A percentile compares a stretch with the other conserved stretches of the same genome.
These are phyloP conservation scores for Closterium sp. DNA, from an alignment of 139 green algal species.

Conservation along the genomic window DNA sequence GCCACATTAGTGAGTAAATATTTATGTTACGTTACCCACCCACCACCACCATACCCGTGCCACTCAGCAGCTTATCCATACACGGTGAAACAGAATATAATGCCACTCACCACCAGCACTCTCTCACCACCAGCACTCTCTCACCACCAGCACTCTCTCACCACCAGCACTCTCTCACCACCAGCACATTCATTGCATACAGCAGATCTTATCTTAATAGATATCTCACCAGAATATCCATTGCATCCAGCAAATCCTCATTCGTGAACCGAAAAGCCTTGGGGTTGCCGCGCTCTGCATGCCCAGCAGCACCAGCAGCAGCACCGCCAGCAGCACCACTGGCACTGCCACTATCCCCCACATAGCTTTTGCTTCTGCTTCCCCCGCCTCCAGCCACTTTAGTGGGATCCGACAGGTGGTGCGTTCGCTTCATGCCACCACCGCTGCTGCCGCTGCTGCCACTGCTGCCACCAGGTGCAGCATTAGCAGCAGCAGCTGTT, in stretches of 20 bases:
- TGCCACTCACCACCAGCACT: background rate
- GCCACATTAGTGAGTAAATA: no score
- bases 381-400: background rate
- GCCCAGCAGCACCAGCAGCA: no score
- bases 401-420: background rate
- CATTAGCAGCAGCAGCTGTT: background rate
- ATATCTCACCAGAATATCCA: background rate
- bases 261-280: background rate
- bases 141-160: no score
- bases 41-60: no score
- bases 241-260: background rate
- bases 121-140: background rate
- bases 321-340: no score
- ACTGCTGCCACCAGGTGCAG: background rate
- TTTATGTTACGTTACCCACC: no score
- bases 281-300: background rate
- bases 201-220: no score
- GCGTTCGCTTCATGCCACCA: background rate
- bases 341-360: background rate
- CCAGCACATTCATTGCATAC: background rate
- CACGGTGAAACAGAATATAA: no score
- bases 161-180: background rate
- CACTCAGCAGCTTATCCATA: background rate
- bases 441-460: background rate
- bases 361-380: background rate